Evolutionary conservation across 2,329 filamentous ascomycete genomes (phyloP).

Genomic region (Ascocoryne sarcoides): DNA sequence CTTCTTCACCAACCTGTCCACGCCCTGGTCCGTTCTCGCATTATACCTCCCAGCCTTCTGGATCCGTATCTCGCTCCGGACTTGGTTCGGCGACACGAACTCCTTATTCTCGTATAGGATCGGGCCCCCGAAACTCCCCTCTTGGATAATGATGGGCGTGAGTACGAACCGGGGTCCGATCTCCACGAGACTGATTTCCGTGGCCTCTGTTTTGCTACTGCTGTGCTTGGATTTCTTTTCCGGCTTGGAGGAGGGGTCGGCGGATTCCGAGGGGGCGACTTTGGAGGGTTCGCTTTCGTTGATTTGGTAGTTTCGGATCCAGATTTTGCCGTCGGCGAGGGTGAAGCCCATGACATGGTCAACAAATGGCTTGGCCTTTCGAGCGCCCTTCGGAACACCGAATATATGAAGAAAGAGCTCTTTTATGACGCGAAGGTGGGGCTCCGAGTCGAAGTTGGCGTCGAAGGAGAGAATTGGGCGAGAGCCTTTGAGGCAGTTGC

Average conservation of each 20-base stretch:
- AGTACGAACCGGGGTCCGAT: constrained; percentile 90
- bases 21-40: constrained; percentile 61
- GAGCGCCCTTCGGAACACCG: constrained; percentile 78
- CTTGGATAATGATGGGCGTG: constrained; percentile 89
- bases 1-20: constrained; percentile 66
- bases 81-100: constrained; percentile 93
- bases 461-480: constrained; percentile 90
- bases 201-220: constrained; percentile 40
- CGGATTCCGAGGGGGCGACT: constrained; percentile 23
- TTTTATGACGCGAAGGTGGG: constrained; percentile 75
- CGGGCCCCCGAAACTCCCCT: constrained; percentile 89
- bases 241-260: constrained; percentile 29
- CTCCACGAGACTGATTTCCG: constrained; percentile 77
- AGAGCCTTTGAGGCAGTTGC: constrained; percentile 92
- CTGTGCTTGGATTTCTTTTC: constrained; percentile 36
- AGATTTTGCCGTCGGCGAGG: constrained; percentile 86
- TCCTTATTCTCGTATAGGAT: constrained; percentile 98
- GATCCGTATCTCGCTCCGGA: constrained; percentile 70
- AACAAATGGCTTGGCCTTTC: constrained; percentile 90
- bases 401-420: constrained; percentile 87
- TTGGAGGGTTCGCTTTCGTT: constrained; percentile 65
- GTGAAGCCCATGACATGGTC: constrained; percentile 94
- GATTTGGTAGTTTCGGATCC: constrained; percentile 93
- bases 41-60: constrained; percentile 73
- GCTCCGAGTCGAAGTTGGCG: constrained; percentile 70